Evolutionary conservation across 129 eudicot species (phyloP), one percentile per base, ranked within the genome.

Genomic region (Flaveria ramosissima): DNA sequence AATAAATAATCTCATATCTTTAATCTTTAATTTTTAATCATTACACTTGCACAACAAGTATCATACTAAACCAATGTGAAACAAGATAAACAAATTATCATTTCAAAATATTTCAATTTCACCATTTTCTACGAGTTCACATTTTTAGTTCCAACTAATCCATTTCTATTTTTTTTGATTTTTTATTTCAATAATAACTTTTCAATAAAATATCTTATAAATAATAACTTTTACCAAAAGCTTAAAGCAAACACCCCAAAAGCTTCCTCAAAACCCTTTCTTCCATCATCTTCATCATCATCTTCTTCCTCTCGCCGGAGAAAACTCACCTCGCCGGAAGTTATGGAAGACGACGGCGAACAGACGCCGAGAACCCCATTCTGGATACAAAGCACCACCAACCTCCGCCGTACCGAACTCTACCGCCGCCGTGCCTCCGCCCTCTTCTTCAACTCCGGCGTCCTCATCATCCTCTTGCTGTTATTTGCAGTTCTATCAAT

Each of bases 351-450:
- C 57, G 92, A 86, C 12, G 90, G 84, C 27, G 90, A 85, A 51
- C 86, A 82, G 9, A 69, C 78, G 39, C 83, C 91, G 32, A 78
- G 68, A 61, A 56, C 83, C 11, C 96, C 97, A 24, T 90, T 93
- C 50, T 93, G 98, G 98, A 42, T 83, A 26, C 91, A 81, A 76
- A 88, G 79, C 86, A 77, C 88, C 87, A 53, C 89, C 89, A 70
- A 86, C 77, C 82, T 70, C 87, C 92, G 89, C 74, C 89, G 84
- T 19, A 81, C 55, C 7, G 91, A 89, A 21, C 82, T 85, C 57
- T 76, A 79, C 42, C 96, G 89, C 86, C 87, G 80, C 87, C 89
- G 88, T 32, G 78, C 78, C 14, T 84, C 88, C 3, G 76, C 93
- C 6, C 64, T 91, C 21, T 53, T 93, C 78, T 84, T 93, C 78